phyloP scores from a whole-genome alignment of 495 filamentous ascomycete genomes.

The Massariosphaeria phaeospora region DNA sequence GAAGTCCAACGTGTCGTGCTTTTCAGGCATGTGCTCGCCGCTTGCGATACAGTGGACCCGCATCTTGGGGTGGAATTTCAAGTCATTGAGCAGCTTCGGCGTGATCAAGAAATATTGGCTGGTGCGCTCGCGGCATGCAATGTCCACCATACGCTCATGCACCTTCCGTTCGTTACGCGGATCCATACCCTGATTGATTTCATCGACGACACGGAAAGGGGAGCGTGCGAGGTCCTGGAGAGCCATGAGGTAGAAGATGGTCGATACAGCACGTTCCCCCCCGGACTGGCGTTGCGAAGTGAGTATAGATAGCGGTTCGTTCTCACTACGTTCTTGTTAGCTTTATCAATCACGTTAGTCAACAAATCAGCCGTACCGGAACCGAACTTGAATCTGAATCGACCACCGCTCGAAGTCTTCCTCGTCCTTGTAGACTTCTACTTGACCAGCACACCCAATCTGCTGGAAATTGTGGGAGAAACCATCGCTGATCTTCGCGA shows the following conservation, averaged over 20 bases:
- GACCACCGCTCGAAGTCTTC: slow-evolving; percentile 89
- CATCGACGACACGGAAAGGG: slow-evolving; percentile 98
- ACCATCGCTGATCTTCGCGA: slow-evolving; percentile 77
- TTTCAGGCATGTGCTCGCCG: slow-evolving; percentile 77
- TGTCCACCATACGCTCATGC: slow-evolving; percentile 92
- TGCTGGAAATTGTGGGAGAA: slow-evolving; percentile 87
- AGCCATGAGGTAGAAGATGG: slow-evolving; percentile 99
- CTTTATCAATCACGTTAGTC: background rate
- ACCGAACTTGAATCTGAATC: slow-evolving; percentile 90
- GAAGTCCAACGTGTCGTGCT: slow-evolving; percentile 52
- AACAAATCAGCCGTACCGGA: slow-evolving; percentile 57
- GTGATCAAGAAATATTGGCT: slow-evolving; percentile 90
- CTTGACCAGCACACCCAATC: slow-evolving; percentile 94
- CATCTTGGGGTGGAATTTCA: slow-evolving; percentile 86
- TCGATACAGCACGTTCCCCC: slow-evolving; percentile 92
- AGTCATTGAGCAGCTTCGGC: slow-evolving; percentile 82
- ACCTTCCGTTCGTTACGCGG: slow-evolving; percentile 97
- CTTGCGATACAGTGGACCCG: slow-evolving; percentile 88
- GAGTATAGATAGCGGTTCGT: slow-evolving; percentile 76
- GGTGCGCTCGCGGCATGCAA: slow-evolving; percentile 73
- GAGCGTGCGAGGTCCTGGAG: slow-evolving; percentile 88
- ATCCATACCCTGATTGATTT: slow-evolving; percentile 99
- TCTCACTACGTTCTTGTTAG: slow-evolving; percentile 51
- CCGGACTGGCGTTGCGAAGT: slow-evolving; percentile 92
- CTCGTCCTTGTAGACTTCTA: slow-evolving; percentile 73